Evolutionary conservation across 345 rosid species (phyloP), one percentile per base, ranked within the genome.

Genomic region (Acer campestre): DNA sequence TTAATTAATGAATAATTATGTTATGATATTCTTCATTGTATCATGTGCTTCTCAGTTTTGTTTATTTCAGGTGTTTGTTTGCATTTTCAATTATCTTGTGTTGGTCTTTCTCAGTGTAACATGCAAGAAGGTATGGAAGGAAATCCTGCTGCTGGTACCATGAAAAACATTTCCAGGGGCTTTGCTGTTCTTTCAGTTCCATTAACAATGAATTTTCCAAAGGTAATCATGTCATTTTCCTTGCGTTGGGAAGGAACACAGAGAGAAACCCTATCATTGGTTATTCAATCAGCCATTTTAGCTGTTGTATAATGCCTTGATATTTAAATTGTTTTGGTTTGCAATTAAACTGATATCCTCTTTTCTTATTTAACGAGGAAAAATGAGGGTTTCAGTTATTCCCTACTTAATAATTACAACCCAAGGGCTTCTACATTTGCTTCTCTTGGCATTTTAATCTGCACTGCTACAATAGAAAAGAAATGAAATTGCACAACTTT

Each of bases 111-210:
- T 25, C 85, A 95, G 97, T 81, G 79, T 84, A 92, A 92, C 77
- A 86, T 86, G 84, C 96, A 91, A 88, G 97, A 95, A 86, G 99
- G 97, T 71, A 82, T 95, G 94, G 98, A 90, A 85, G 99, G 94
- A 79, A 93, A 92, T 82, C 89, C 94, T 38, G 68, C 73, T 80
- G 88, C 89, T 74, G 63, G 67, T 61, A 89, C 91, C 71, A 79
- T 91, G 68, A 93, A 91, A 82, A 88, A 84, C 42, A 58, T 93
- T 61, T 89, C 82, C 0, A 86, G 97, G 71, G 91, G 63, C 74
- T 68, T 96, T 48, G 97, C 98, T 49, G 82, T 78, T 79, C 87
- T 82, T 61, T 79, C 97, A 20, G 88, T 94, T 77, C 99, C 99
- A 0, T 72, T 96, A 79, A 92, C 97, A 44, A 87, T 86, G 91